Evolutionary conservation across 192 early-diverging fungal genomes (phyloP).

Genomic region (Backusella tarrabulga): DNA sequence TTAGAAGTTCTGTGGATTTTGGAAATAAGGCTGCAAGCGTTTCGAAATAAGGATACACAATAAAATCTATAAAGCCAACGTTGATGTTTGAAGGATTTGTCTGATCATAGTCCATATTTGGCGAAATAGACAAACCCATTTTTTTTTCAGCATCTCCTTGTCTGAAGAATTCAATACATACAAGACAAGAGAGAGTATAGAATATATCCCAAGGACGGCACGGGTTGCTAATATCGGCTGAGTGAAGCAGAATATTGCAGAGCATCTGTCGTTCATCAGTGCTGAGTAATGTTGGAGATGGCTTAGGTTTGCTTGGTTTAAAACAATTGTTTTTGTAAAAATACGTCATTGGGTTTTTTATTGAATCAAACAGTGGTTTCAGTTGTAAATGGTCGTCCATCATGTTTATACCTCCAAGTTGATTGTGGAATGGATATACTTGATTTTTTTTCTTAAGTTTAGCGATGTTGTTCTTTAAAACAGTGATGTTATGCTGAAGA

Average conservation of each 20-base stretch:
- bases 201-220: slow-evolving; percentile 81
- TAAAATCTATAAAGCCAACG: slow-evolving; percentile 81
- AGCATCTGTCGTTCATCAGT: slow-evolving; percentile 56
- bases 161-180: slow-evolving; percentile 82
- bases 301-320: neutral
- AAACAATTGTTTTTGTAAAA: neutral
- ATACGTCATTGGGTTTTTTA: neutral
- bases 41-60: slow-evolving; percentile 85
- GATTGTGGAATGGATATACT: no score
- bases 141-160: slow-evolving; percentile 86
- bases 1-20: slow-evolving; percentile 56
- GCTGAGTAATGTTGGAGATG: neutral
- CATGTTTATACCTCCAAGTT: neutral
- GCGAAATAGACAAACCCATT: slow-evolving; percentile 73
- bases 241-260: slow-evolving; percentile 73
- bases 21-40: slow-evolving; percentile 74
- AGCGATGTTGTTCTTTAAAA: slow-evolving; percentile 37
- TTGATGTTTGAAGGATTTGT: slow-evolving; percentile 71
- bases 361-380: neutral
- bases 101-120: slow-evolving; percentile 84
- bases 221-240: slow-evolving; percentile 88
- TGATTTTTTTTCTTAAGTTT: neutral
- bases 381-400: neutral
- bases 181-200: slow-evolving; percentile 84
- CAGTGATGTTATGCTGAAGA: slow-evolving; percentile 47